Percentiles rank a stretch among this genome's conserved stretches.
Evolutionary conservation across 768 basidiomycete genomes (phyloP).

Genomic region (Leucocoprinus leucothites): DNA sequence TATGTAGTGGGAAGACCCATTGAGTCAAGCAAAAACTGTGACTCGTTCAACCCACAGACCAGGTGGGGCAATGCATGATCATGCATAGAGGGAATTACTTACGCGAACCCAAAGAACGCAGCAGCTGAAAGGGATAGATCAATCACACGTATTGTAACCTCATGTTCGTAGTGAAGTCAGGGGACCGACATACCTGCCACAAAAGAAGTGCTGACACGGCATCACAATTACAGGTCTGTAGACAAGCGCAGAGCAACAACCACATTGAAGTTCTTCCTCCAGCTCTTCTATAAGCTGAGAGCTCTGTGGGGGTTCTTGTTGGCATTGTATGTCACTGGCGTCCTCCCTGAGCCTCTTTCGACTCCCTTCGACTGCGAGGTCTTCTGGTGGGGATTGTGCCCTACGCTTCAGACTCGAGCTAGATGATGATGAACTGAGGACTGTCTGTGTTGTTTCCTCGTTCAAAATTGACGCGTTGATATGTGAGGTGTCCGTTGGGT

Average conservation of each 20-base stretch:
- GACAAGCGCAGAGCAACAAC: constrained; percentile 79
- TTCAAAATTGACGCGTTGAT: background rate
- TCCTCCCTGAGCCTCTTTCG: constrained; percentile 63
- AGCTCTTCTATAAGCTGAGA: constrained; percentile 54
- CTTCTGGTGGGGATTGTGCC: constrained; percentile 59
- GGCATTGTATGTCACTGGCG: constrained; percentile 13
- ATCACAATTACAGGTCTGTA: constrained; percentile 80
- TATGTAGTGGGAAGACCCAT: background rate
- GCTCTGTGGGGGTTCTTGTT: constrained; percentile 9
- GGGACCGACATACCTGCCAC: constrained; percentile 62
- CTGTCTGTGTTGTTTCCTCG: constrained; percentile 9
- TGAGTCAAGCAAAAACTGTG: background rate
- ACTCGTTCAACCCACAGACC: background rate
- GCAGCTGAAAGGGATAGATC: constrained; percentile 45
- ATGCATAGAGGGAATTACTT: constrained; percentile 31
- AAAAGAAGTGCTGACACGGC: constrained; percentile 90
- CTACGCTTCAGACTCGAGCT: constrained; percentile 49
- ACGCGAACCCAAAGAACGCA: constrained; percentile 82
- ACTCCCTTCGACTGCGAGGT: constrained; percentile 39
- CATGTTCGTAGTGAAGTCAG: background rate
- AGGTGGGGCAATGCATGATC: background rate
- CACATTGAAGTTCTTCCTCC: constrained; percentile 77
- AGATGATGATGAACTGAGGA: constrained; percentile 14
- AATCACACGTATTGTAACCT: constrained; percentile 8
- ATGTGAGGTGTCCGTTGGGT: constrained; percentile 9